Evolutionary conservation across 108 stramenopile species (phyloP).

Genomic region (Cafeteria roenbergensis): DNA sequence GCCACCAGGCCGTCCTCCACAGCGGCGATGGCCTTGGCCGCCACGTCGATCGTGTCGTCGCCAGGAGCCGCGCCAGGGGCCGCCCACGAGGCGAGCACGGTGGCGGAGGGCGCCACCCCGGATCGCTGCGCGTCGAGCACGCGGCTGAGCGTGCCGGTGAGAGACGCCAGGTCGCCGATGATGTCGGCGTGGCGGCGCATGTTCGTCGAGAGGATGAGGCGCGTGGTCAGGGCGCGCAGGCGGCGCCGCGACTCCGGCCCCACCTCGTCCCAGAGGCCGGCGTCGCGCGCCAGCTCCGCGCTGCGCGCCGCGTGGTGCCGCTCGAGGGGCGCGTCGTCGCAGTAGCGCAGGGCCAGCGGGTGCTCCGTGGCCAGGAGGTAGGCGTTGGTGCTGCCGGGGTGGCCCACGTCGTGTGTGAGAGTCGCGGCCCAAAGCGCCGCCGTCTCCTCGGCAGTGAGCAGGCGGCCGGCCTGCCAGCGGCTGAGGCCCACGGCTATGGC

Average conservation of each 20-base stretch:
- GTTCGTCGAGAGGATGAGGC: conserved; percentile 61
- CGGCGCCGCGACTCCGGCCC: background rate
- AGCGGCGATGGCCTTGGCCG: background rate
- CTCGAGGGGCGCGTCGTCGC: conserved; percentile 58
- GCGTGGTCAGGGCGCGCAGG: conserved; percentile 44
- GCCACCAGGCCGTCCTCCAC: background rate
- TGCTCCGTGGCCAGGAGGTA: conserved; percentile 50
- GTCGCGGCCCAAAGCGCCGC: conserved; percentile 54
- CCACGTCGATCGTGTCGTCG: background rate
- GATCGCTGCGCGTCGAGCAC: conserved; percentile 13
- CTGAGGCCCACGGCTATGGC: conserved; percentile 26
- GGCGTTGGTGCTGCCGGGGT: conserved; percentile 62
- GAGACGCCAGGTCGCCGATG: background rate
- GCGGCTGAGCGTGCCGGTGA: too few species aligned
- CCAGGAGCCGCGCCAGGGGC: background rate
- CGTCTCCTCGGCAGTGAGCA: conserved; percentile 35
- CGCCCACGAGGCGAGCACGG: background rate
- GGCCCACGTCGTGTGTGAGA: conserved; percentile 65
- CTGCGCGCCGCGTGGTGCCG: conserved; percentile 57
- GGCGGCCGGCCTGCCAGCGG: conserved; percentile 19
- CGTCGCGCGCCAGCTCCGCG: conserved; percentile 25
- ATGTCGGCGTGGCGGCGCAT: conserved; percentile 58
- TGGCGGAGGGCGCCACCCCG: background rate
- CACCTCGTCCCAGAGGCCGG: conserved; percentile 19
- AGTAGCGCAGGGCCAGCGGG: conserved; percentile 53